A percentile compares a stretch with the other conserved stretches of the same genome.
Evolutionary conservation across 331 rosid genomes (phyloP).

Genomic region (Arachis monticola): DNA sequence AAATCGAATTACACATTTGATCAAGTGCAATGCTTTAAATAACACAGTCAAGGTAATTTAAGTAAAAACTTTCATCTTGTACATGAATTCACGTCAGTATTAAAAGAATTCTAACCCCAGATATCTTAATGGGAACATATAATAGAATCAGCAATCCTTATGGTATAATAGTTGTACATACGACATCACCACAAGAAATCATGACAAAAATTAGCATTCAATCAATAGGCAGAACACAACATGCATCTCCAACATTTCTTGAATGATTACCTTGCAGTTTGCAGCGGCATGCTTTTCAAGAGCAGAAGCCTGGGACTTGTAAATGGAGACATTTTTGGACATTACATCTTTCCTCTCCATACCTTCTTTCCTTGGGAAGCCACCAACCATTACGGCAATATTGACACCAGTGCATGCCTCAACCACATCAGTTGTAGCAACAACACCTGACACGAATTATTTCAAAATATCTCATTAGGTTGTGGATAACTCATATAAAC

Average conservation of each 20-base stretch:
- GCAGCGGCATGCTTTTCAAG: conserved; percentile 77
- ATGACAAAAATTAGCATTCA: too few relatives aligned
- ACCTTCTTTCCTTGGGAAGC: conserved; percentile 88
- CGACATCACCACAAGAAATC: background rate
- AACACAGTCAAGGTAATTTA: background rate
- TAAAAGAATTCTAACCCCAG: background rate
- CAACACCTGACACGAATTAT: conserved; percentile 65
- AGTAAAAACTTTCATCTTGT: background rate
- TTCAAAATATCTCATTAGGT: conserved; percentile 4
- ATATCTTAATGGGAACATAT: background rate
- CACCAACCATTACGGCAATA: conserved; percentile 83
- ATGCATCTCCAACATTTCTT: background rate
- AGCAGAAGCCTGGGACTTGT: conserved; percentile 81
- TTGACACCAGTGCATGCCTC: conserved; percentile 86
- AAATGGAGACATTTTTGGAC: conserved; percentile 73
- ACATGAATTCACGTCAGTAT: background rate
- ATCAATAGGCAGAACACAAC: background rate
- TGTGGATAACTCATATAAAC: background rate
- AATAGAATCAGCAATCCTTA: background rate
- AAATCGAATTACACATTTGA: background rate
- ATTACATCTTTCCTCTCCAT: conserved; percentile 81
- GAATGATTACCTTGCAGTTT: conserved; percentile 64
- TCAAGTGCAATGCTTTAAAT: background rate
- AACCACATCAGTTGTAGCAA: conserved; percentile 89
- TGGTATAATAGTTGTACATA: background rate